phyloP scores from a whole-genome alignment of 495 filamentous ascomycete species.

The Podospora didyma region DNA sequence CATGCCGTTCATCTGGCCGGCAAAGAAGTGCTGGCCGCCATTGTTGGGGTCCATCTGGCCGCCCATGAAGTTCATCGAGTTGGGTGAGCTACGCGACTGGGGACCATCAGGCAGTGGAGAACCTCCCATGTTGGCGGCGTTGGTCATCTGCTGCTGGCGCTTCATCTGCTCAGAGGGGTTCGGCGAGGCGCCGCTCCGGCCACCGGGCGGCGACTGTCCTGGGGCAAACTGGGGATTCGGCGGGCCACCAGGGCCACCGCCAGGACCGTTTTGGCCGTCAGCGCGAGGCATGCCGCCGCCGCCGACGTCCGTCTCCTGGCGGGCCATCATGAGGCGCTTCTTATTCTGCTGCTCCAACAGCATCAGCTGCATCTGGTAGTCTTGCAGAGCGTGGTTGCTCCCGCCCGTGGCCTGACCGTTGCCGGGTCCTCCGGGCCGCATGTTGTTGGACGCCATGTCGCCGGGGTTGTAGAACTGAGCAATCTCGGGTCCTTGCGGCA shows the following conservation, averaged over 20 bases:
- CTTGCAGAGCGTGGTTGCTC: constrained; percentile 92
- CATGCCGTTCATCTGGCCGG: constrained; percentile 65
- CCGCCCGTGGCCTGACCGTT: constrained; percentile 51
- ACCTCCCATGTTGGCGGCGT: constrained; percentile 57
- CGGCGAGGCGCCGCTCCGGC: constrained; percentile 78
- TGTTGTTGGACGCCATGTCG: constrained; percentile 48
- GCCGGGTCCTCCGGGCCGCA: constrained; percentile 53
- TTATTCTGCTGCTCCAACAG: constrained; percentile 98
- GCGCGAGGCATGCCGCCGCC: constrained; percentile 39
- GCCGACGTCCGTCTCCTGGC: constrained; percentile 88
- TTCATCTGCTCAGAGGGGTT: constrained; percentile 88
- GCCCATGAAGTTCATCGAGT: constrained; percentile 70
- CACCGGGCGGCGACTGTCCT: constrained; percentile 78
- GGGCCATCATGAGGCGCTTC: constrained; percentile 92
- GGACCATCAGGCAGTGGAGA: constrained; percentile 72
- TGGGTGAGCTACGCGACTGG: constrained; percentile 78
- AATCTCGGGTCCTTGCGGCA: constrained; percentile 65
- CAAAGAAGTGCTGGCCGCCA: constrained; percentile 18
- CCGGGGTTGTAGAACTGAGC: constrained; percentile 63
- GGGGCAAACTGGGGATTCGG: constrained; percentile 53
- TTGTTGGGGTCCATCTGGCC: constrained; percentile 57
- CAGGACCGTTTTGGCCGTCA: constrained; percentile 49
- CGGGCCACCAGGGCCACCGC: constrained; percentile 48
- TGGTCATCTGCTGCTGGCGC: constrained; percentile 84
- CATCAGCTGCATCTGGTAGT: constrained; percentile 99